These are phyloP conservation scores for Syzygium grande DNA, from an alignment of 345 rosid genomes.

Conservation along the genomic window DNA sequence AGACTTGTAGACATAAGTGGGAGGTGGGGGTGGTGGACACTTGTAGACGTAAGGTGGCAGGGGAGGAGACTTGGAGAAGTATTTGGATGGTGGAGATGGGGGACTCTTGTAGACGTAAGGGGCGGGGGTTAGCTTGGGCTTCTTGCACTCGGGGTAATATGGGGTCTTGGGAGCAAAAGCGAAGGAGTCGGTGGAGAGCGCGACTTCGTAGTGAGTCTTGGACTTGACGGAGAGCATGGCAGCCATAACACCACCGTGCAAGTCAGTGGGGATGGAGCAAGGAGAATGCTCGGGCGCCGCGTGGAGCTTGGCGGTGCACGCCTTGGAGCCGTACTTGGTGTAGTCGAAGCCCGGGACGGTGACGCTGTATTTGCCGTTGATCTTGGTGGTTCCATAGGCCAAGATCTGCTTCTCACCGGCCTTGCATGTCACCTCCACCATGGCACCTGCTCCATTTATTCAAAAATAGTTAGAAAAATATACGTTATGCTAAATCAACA, in stretches of 20 bases:
- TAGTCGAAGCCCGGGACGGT: slow-evolving; percentile 9
- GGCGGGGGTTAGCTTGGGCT: background rate
- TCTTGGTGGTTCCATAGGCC: slow-evolving; percentile 27
- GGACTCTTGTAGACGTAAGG: slow-evolving; percentile 8
- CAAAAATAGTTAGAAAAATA: background rate
- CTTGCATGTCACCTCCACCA: slow-evolving; percentile 20
- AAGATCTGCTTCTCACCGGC: slow-evolving; percentile 4
- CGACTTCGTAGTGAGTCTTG: slow-evolving; percentile 41
- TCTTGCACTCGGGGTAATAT: slow-evolving; percentile 13
- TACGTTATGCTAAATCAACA: background rate
- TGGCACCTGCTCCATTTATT: slow-evolving; percentile 8
- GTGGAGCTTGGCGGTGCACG: slow-evolving; percentile 26
- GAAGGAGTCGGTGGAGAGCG: slow-evolving; percentile 22
- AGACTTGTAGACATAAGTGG: slow-evolving; percentile 18
- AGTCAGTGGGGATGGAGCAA: slow-evolving; percentile 11
- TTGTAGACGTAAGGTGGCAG: background rate
- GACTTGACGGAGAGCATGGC: slow-evolving; percentile 44
- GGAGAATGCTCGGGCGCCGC: slow-evolving; percentile 10
- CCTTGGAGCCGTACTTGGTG: slow-evolving; percentile 11
- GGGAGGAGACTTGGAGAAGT: background rate
- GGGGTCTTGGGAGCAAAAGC: slow-evolving; percentile 20
- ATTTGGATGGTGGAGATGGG: background rate
- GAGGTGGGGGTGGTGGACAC: background rate
- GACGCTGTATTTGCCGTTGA: slow-evolving; percentile 34
- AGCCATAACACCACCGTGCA: slow-evolving; percentile 35